These are phyloP conservation scores for Diaporthe australafricana DNA, from an alignment of 2,329 filamentous ascomycete species.

Conservation along the genomic window DNA sequence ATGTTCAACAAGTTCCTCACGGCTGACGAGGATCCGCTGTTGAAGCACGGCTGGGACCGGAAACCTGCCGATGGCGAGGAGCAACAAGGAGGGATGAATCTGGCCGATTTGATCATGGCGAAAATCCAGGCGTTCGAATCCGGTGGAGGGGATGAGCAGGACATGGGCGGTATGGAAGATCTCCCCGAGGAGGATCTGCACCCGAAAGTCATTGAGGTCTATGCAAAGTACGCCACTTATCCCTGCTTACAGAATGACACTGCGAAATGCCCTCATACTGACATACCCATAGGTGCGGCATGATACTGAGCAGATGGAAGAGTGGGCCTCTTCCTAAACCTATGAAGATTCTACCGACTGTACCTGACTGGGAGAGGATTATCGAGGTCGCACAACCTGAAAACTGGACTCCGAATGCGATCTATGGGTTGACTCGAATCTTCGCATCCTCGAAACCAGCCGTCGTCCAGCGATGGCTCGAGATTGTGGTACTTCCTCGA, in stretches of 20 bases:
- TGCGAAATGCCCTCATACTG: constrained; percentile 24
- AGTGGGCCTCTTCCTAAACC: constrained; percentile 97
- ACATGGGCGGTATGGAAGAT: constrained; percentile 75
- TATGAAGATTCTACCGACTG: constrained; percentile 94
- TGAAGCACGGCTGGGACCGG: constrained; percentile 72
- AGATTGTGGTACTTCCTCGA: constrained; percentile 86
- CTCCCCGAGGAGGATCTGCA: constrained; percentile 80
- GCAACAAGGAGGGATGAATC: constrained; percentile 73
- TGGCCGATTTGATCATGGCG: constrained; percentile 92
- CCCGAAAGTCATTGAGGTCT: constrained; percentile 93
- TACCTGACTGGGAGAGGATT: constrained; percentile 92
- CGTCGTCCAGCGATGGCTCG: constrained; percentile 86
- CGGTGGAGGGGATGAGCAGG: constrained; percentile 55
- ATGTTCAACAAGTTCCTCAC: constrained; percentile 93
- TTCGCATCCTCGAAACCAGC: constrained; percentile 88
- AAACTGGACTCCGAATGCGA: constrained; percentile 74
- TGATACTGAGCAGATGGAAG: constrained; percentile 92
- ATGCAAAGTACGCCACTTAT: constrained; percentile 75
- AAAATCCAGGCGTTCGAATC: constrained; percentile 95
- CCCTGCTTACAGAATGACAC: constrained; percentile 27
- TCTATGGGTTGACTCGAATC: constrained; percentile 90
- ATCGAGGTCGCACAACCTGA: constrained; percentile 74
- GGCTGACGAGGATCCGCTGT: constrained; percentile 77
- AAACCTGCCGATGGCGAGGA: constrained; percentile 53
- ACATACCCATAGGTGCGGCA: constrained; percentile 72